phyloP scores from a whole-genome alignment of 2,329 filamentous ascomycete species.

The Thermoascus crustaceus region DNA sequence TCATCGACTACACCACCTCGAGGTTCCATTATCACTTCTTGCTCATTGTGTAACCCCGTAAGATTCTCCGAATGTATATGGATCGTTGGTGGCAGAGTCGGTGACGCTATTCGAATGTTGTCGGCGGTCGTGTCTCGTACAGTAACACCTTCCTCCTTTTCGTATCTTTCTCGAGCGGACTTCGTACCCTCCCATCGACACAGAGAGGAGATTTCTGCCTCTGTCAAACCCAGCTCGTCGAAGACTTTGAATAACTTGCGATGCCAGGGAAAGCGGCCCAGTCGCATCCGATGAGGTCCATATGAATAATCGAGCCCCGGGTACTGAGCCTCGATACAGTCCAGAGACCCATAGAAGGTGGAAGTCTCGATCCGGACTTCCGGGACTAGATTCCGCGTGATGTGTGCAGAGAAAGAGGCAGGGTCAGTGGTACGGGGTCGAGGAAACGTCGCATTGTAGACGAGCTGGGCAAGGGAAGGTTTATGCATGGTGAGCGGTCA shows the following conservation, averaged over 20 bases:
- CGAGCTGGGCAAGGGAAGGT: slow-evolving; percentile 49
- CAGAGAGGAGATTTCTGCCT: slow-evolving; percentile 52
- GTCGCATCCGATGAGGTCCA: slow-evolving; percentile 53
- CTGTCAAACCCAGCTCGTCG: slow-evolving; percentile 50
- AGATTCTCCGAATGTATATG: slow-evolving; percentile 25
- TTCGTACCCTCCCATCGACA: slow-evolving; percentile 52
- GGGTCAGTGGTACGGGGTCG: slow-evolving; percentile 50
- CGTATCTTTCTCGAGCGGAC: slow-evolving; percentile 39
- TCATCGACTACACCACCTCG: slow-evolving; percentile 18
- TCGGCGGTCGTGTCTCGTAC: slow-evolving; percentile 56
- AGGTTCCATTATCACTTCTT: slow-evolving; percentile 14
- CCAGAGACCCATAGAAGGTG: slow-evolving; percentile 56
- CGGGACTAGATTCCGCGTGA: slow-evolving; percentile 54
- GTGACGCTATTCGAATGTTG: slow-evolving; percentile 45
- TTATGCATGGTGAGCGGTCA: slow-evolving; percentile 46
- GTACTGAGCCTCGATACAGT: slow-evolving; percentile 58
- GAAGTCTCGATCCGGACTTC: slow-evolving; percentile 58
- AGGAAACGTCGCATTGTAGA: slow-evolving; percentile 53
- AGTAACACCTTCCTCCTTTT: slow-evolving; percentile 49
- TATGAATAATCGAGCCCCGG: slow-evolving; percentile 58
- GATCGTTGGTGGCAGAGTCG: slow-evolving; percentile 25
- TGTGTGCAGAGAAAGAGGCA: slow-evolving; percentile 50
- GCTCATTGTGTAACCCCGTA: slow-evolving; percentile 15
- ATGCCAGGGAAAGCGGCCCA: slow-evolving; percentile 55
- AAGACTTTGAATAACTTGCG: slow-evolving; percentile 53